phyloP scores from a whole-genome alignment of 2,329 filamentous ascomycete species.

The Botrytis byssoidea region DNA sequence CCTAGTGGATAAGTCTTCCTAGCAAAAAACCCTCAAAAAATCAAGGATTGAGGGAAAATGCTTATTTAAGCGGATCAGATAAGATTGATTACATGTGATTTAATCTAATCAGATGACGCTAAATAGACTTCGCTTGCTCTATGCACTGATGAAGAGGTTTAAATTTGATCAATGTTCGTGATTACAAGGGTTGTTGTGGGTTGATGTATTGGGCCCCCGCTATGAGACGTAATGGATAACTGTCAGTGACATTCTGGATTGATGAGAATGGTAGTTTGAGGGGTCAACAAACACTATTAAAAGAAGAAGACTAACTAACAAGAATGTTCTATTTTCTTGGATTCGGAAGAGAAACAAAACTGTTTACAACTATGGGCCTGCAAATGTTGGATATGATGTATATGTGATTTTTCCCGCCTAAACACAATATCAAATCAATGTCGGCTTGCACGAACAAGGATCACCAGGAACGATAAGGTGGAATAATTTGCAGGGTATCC shows the following conservation, averaged over 20 bases:
- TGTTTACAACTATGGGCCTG: neutral
- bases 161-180: neutral
- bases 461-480: neutral
- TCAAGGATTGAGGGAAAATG: neutral
- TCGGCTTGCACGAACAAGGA: neutral
- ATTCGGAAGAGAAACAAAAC: no score
- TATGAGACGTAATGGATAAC: conserved; percentile 1
- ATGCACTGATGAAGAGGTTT: neutral
- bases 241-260: neutral
- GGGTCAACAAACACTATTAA: neutral
- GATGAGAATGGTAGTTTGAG: neutral
- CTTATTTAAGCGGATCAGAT: conserved; percentile 14
- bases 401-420: neutral
- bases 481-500: neutral
- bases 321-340: neutral
- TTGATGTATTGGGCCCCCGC: neutral
- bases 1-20: neutral
- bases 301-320: neutral
- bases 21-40: neutral
- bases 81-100: conserved; percentile 9
- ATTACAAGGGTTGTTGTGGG: neutral
- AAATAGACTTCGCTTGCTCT: neutral
- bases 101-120: conserved; percentile 19
- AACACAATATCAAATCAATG: neutral
- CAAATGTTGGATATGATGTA: no score